Conservation (phyloP, 371 early-diverging fungal species). For the Apophysomyces ossiformis region DNA sequence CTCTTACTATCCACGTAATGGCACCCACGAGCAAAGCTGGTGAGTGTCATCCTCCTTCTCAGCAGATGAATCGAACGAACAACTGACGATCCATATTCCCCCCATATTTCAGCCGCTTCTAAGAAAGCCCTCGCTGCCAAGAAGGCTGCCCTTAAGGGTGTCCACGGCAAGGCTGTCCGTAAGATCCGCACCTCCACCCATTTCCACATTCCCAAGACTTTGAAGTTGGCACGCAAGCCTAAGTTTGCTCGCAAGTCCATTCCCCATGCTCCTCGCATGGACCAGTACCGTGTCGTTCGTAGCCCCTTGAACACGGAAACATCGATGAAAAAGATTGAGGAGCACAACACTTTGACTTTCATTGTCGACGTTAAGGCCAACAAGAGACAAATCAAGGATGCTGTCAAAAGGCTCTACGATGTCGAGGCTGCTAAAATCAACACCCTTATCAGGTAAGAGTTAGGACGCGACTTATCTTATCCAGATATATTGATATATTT, state of each 20-base stretch:
- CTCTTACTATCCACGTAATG: not conserved
- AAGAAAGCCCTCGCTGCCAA: conserved; percentile 76
- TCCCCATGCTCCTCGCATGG: conserved; percentile 71
- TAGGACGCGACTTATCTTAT: not conserved
- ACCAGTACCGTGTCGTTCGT: conserved; percentile 88
- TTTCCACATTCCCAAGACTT: conserved; percentile 95
- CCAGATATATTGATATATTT: not conserved
- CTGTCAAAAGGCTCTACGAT: conserved; percentile 94
- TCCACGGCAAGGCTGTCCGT: conserved; percentile 72
- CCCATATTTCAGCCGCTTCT: conserved; percentile 44
- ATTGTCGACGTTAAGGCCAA: conserved; percentile 93
- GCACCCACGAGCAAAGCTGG: conserved; percentile 13
- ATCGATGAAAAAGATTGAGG: conserved; percentile 98
- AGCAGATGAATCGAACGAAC: not conserved
- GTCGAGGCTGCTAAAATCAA: conserved; percentile 93
- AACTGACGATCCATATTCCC: not conserved
- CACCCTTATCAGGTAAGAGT: conserved; percentile 86
- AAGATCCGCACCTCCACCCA: conserved; percentile 88
- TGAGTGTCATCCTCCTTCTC: not conserved
- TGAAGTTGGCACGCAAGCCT: conserved; percentile 81
- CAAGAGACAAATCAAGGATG: conserved; percentile 97
- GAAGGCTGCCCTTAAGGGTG: conserved; percentile 92
- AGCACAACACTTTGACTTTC: conserved; percentile 98
- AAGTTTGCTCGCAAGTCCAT: conserved; percentile 91
- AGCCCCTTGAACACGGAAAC: conserved; percentile 96